Conservation (phyloP, 2,329 filamentous ascomycete species). For the Aspergillus carbonarius region DNA sequence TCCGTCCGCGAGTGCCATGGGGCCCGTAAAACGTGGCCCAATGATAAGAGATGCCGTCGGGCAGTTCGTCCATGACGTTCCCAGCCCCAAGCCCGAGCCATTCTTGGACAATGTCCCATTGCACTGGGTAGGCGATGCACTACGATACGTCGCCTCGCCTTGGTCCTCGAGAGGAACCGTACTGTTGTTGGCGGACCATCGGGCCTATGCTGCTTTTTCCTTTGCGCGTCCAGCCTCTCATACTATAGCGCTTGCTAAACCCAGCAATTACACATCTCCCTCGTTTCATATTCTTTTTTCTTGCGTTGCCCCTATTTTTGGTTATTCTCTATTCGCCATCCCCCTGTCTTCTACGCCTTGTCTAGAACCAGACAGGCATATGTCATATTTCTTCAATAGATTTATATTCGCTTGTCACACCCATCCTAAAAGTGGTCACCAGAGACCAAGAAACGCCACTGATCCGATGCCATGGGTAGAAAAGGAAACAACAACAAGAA, state of each 20-base stretch:
- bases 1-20: constrained; percentile 27
- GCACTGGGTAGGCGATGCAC: constrained; percentile 28
- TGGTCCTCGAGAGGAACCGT: constrained; percentile 27
- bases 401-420: constrained; percentile 22
- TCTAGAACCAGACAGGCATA: constrained; percentile 26
- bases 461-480: constrained; percentile 39
- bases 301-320: constrained; percentile 22
- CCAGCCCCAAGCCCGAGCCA: constrained; percentile 31
- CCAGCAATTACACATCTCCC: constrained; percentile 24
- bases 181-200: constrained; percentile 29
- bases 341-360: constrained; percentile 22
- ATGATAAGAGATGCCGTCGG: constrained; percentile 32
- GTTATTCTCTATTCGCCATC: constrained; percentile 15
- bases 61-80: constrained; percentile 36
- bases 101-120: constrained; percentile 29
- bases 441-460: constrained; percentile 26
- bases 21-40: constrained; percentile 44
- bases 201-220: constrained; percentile 26
- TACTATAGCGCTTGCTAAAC: constrained; percentile 28
- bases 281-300: constrained; percentile 19
- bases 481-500: constrained; percentile 35
- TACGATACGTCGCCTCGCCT: constrained; percentile 39
- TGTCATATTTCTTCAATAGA: constrained; percentile 24
- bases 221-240: constrained; percentile 29
- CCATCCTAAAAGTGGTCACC: constrained; percentile 4